Conservation (phyloP, 2,329 filamentous ascomycete species). For the Tolypocladium inflatum region DNA sequence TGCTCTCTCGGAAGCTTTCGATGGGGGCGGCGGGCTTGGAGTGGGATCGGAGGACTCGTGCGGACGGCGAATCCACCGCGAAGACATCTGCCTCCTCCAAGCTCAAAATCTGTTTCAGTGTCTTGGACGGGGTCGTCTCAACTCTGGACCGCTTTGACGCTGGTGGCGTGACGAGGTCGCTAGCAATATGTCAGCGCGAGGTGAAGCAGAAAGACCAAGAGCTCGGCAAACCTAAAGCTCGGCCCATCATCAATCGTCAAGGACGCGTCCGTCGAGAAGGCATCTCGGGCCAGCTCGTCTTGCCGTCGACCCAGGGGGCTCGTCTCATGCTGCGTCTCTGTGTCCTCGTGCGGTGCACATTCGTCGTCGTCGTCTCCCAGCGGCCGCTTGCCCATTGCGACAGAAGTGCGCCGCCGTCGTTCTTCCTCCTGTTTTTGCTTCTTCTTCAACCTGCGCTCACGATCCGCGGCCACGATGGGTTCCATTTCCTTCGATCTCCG, state of each 20-base stretch:
- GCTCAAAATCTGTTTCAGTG: constrained; percentile 3
- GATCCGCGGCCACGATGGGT: constrained; percentile 31
- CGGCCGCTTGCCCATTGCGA: constrained; percentile 10
- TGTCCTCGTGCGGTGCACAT: neutral
- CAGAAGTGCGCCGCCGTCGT: constrained; percentile 5
- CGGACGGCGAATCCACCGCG: constrained; percentile 13
- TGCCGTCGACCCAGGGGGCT: neutral
- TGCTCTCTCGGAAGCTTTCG: neutral
- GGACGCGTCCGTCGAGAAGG: constrained; percentile 4
- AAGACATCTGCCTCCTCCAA: constrained; percentile 6
- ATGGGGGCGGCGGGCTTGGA: constrained; percentile 4
- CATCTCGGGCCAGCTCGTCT: neutral
- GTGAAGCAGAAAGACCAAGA: too few species aligned
- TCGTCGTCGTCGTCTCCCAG: constrained; percentile 8
- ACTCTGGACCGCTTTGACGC: constrained; percentile 27
- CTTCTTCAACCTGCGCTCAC: constrained; percentile 19
- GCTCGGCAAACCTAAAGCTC: constrained; percentile 11
- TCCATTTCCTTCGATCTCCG: constrained; percentile 40
- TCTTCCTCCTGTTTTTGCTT: constrained; percentile 13
- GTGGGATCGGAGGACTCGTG: constrained; percentile 7
- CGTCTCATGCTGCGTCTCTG: neutral
- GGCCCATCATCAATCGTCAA: constrained; percentile 4
- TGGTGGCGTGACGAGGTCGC: constrained; percentile 25
- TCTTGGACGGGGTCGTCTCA: constrained; percentile 11
- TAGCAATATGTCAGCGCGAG: constrained; percentile 5